Conservation (phyloP, 2,329 filamentous ascomycete species). For the Myrmaecium sp. region DNA sequence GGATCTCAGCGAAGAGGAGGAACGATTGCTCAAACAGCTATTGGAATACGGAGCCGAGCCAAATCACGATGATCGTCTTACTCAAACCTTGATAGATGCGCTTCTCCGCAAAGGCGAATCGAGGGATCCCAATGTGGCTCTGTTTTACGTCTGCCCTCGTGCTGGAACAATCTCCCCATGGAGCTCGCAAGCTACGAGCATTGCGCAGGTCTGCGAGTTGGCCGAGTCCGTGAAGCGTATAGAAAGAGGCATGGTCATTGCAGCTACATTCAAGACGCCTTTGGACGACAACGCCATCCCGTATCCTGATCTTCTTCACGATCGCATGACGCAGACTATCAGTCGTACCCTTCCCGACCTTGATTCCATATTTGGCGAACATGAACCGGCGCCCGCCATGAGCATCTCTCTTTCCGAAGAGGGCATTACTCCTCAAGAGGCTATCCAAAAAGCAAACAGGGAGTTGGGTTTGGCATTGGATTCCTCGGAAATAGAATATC, state of each 20-base stretch:
- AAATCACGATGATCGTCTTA: conserved; percentile 26
- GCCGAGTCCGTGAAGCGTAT: conserved; percentile 56
- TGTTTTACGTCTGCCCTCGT: conserved; percentile 62
- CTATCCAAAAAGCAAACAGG: conserved; percentile 69
- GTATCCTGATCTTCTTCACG: conserved; percentile 59
- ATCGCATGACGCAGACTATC: conserved; percentile 90
- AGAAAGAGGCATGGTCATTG: conserved; percentile 70
- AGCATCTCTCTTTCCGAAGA: conserved; percentile 58
- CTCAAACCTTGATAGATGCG: conserved; percentile 28
- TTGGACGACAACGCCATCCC: conserved; percentile 34
- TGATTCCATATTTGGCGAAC: conserved; percentile 61
- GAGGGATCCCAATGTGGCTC: conserved; percentile 33
- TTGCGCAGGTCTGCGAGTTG: conserved; percentile 80
- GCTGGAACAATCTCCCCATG: conserved; percentile 79
- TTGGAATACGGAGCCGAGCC: conserved; percentile 42
- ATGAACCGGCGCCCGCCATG: conserved; percentile 45
- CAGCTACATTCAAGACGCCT: conserved; percentile 40
- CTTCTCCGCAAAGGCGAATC: conserved; percentile 31
- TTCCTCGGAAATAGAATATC: conserved; percentile 76
- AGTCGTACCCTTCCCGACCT: conserved; percentile 50
- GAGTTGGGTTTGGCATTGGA: conserved; percentile 75
- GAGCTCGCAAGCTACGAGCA: conserved; percentile 92
- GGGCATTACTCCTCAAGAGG: conserved; percentile 47
- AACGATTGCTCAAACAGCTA: conserved; percentile 38
- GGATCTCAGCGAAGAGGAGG: conserved; percentile 26